These are phyloP conservation scores for Fusarium nodosum DNA, from an alignment of 2,329 filamentous ascomycete species.

Conservation along the genomic window DNA sequence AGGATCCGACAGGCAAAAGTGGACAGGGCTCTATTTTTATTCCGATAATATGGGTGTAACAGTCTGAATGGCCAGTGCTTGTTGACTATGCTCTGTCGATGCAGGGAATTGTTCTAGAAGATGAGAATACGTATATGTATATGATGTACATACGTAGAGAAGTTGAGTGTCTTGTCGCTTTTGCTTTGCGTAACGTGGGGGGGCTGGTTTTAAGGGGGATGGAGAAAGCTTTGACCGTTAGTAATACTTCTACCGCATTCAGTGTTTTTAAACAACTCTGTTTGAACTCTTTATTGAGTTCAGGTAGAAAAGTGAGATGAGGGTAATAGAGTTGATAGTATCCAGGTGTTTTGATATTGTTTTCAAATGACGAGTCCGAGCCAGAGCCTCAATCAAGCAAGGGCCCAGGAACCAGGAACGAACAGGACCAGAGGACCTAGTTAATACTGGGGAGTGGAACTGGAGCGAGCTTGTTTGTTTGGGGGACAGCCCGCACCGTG, in stretches of 20 bases:
- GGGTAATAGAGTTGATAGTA: not conserved
- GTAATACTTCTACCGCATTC: constrained; percentile 34
- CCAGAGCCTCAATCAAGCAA: constrained; percentile 22
- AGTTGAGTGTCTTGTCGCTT: constrained; percentile 30
- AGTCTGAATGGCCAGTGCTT: constrained; percentile 15
- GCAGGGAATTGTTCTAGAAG: constrained; percentile 46
- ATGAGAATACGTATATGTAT: constrained; percentile 19
- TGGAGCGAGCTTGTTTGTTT: constrained; percentile 19
- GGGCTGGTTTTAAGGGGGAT: constrained; percentile 28
- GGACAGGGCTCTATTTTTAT: constrained; percentile 32
- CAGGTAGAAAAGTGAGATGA: not conserved
- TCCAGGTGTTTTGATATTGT: constrained; percentile 5
- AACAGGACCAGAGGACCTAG: not conserved
- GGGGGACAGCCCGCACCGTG: constrained; percentile 41
- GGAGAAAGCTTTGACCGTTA: constrained; percentile 45
- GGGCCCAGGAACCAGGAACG: constrained; percentile 41
- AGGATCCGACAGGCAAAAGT: constrained; percentile 21
- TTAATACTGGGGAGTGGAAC: constrained; percentile 17
- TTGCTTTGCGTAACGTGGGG: constrained; percentile 42
- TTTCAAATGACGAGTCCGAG: constrained; percentile 16
- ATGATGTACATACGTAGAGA: constrained; percentile 7
- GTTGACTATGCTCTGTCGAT: constrained; percentile 5
- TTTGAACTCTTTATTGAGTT: constrained; percentile 7
- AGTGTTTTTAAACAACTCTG: constrained; percentile 24
- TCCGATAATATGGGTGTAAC: constrained; percentile 15